Percentiles rank a stretch among this genome's conserved stretches.
Evolutionary conservation across 2,329 filamentous ascomycete genomes (phyloP).

Genomic region (Fusarium palustre): DNA sequence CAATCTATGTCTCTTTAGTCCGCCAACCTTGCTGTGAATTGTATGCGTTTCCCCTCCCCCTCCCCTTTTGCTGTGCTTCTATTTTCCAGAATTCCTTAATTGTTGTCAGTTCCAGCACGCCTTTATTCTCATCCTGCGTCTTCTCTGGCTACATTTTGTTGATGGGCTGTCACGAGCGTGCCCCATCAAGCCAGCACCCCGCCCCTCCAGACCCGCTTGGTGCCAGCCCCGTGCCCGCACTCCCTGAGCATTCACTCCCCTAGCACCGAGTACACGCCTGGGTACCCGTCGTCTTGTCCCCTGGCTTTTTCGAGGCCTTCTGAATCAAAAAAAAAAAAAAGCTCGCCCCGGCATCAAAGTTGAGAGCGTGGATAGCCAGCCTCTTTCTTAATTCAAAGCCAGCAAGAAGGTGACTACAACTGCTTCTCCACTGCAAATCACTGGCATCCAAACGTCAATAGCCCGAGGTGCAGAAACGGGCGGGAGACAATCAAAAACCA

Average conservation of each 20-base stretch:
- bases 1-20: constrained; percentile 9
- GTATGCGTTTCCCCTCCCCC: constrained; percentile 10
- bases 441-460: constrained; percentile 43
- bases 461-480: constrained; percentile 35
- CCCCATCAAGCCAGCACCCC: constrained; percentile 50
- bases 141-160: constrained; percentile 39
- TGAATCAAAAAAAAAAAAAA: constrained; percentile 4
- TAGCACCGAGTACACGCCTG: constrained; percentile 43
- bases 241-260: constrained; percentile 40
- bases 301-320: constrained; percentile 30
- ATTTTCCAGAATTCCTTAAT: neutral
- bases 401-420: constrained; percentile 21
- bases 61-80: neutral
- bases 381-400: constrained; percentile 24
- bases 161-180: constrained; percentile 50
- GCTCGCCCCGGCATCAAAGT: constrained; percentile 23
- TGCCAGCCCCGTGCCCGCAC: constrained; percentile 46
- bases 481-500: constrained; percentile 1
- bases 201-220: constrained; percentile 49
- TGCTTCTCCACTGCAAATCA: constrained; percentile 40
- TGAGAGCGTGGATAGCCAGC: constrained; percentile 32
- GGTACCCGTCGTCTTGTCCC: constrained; percentile 22
- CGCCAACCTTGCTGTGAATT: constrained; percentile 7
- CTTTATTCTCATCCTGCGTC: constrained; percentile 17
- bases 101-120: constrained; percentile 7